Evolutionary conservation across 345 rosid genomes (phyloP), one percentile per base, ranked within the genome.

Genomic region (Citrus reticulata): DNA sequence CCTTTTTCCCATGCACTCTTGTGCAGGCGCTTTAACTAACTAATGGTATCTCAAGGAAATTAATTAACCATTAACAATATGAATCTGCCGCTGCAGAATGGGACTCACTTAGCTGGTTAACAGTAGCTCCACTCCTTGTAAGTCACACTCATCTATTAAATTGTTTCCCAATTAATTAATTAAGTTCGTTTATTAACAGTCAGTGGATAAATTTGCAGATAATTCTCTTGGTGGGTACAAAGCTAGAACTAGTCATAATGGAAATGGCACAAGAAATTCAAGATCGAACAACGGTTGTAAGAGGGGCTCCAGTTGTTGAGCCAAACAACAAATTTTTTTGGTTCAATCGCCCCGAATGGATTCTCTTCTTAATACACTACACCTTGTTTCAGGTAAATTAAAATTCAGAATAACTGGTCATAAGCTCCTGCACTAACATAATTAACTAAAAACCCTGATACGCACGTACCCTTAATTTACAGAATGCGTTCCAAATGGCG

Each of bases 401-500:
- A 1, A 10, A 68, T 46, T 13, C 51, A 46, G 51, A 46, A 3
- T 11, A 10, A 42, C 1, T 46, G 51, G 17, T 46, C 51, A 46
- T 46, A 42, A 42, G 16, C 49, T 42, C 14, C 4, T 9, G 46
- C 13, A 9, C 13, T 9, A 11, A 42, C 16, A 42, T 42, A 42
- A 42, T 42, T 42, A 10, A 42, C 49, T 42, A 42, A 13, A 46
- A 46, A 1, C 17, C 51, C 51, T 46, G 4, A 46, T 19, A 4
- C 5, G 1, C 4, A 54, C 51, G 22, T 17, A 4, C 1, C n/a
- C 8, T 75, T 37, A 7, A 37, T 37, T 19, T 34, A 27, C 86
- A 89, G 91, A 90, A 90, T 55, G 90, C 91, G 1, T 88, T 85
- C 59, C 86, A 90, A 35, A 85, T 90, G 85, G 86, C 93, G 58